A percentile compares a stretch with the other conserved stretches of the same genome.
Conservation (phyloP, 345 rosid species). For the Hypericum androsaemum region DNA sequence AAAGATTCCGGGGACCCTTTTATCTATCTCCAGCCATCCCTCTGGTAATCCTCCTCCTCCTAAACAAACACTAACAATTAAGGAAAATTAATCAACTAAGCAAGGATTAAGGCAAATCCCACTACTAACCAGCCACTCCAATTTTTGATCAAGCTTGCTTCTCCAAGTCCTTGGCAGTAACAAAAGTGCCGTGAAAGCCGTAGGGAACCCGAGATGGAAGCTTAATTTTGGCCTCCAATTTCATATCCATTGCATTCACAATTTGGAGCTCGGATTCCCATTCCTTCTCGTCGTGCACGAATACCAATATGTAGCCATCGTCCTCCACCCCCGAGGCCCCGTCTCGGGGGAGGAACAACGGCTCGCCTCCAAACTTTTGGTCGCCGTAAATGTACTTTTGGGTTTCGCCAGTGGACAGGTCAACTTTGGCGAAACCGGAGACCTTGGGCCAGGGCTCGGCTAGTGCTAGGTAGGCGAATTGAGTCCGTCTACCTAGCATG, state of each 20-base stretch:
- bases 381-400: slow-evolving; percentile 52
- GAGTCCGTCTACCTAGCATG: slow-evolving; percentile 62
- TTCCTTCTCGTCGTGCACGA: slow-evolving; percentile 66
- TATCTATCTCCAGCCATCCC: slow-evolving; percentile 64
- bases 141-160: slow-evolving; percentile 26
- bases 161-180: slow-evolving; percentile 38
- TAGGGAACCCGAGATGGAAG: slow-evolving; percentile 86
- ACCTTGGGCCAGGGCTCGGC: slow-evolving; percentile 95
- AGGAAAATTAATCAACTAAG: neutral
- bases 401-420: slow-evolving; percentile 47
- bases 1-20: slow-evolving; percentile 68
- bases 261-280: slow-evolving; percentile 76
- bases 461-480: slow-evolving; percentile 55
- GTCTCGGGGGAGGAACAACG: slow-evolving; percentile 46
- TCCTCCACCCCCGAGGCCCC: slow-evolving; percentile 35
- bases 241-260: slow-evolving; percentile 47
- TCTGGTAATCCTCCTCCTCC: slow-evolving; percentile 40
- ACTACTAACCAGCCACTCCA: neutral
- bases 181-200: slow-evolving; percentile 80
- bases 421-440: slow-evolving; percentile 74
- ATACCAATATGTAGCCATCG: slow-evolving; percentile 51
- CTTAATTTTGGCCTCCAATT: slow-evolving; percentile 49
- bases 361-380: slow-evolving; percentile 64
- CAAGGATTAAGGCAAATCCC: neutral
- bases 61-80: slow-evolving; percentile 2